Conservation (phyloP, 495 filamentous ascomycete species). For the Podospora fimiseda region DNA sequence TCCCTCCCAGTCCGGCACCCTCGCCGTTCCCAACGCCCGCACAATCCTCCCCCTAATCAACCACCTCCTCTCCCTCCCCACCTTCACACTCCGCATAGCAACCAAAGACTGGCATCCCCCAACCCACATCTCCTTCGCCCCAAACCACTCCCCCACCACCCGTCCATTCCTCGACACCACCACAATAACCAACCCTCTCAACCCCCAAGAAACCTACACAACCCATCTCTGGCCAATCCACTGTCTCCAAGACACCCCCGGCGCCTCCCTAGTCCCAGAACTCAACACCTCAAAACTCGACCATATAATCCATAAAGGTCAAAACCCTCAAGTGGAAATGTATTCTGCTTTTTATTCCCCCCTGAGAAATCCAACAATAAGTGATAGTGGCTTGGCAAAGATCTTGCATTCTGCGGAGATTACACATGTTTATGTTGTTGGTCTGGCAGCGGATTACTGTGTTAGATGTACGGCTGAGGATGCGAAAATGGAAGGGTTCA, state of each 20-base stretch:
- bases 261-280: slow-evolving; percentile 70
- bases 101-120: slow-evolving; percentile 86
- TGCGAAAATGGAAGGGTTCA: slow-evolving; percentile 68
- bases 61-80: slow-evolving; percentile 59
- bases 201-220: slow-evolving; percentile 54
- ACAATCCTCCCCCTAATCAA: slow-evolving; percentile 66
- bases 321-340: slow-evolving; percentile 71
- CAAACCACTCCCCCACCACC: slow-evolving; percentile 52
- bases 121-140: slow-evolving; percentile 84
- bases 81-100: slow-evolving; percentile 65
- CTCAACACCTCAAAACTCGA: slow-evolving; percentile 57
- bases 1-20: slow-evolving; percentile 60
- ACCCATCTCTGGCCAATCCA: slow-evolving; percentile 84
- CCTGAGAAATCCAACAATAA: slow-evolving; percentile 46
- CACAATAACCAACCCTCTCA: slow-evolving; percentile 61
- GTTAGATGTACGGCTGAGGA: slow-evolving; percentile 76
- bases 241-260: slow-evolving; percentile 69
- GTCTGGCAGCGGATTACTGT: slow-evolving; percentile 85
- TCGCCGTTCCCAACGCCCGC: slow-evolving; percentile 70
- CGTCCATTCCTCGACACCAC: slow-evolving; percentile 57
- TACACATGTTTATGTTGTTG: slow-evolving; percentile 74
- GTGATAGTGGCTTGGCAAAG: slow-evolving; percentile 53
- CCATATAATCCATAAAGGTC: slow-evolving; percentile 69
- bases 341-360: slow-evolving; percentile 83
- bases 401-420: slow-evolving; percentile 52